These are phyloP conservation scores for Sporothrix schenckii DNA, from an alignment of 2,329 filamentous ascomycete genomes.

Conservation along the genomic window DNA sequence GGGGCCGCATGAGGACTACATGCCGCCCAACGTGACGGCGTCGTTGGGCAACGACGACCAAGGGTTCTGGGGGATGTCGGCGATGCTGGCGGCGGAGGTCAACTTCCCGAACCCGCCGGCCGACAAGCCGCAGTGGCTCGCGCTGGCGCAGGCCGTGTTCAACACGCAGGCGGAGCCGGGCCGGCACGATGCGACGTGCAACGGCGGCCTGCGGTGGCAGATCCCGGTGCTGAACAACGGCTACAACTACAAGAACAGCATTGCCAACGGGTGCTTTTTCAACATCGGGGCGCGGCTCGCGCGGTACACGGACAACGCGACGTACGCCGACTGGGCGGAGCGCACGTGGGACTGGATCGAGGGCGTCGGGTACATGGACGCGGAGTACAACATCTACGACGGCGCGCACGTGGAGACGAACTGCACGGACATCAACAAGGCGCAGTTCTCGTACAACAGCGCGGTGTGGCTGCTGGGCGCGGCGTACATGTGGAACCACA, in stretches of 20 bases:
- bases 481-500: conserved; percentile 61
- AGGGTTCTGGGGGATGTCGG: conserved; percentile 60
- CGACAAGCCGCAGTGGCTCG: conserved; percentile 52
- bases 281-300: conserved; percentile 61
- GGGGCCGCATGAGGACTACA: conserved; percentile 53
- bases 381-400: conserved; percentile 62
- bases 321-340: conserved; percentile 59
- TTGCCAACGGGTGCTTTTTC: conserved; percentile 55
- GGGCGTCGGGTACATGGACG: conserved; percentile 55
- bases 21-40: conserved; percentile 51
- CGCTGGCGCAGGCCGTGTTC: conserved; percentile 61
- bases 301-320: conserved; percentile 60
- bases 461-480: conserved; percentile 58
- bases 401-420: conserved; percentile 55
- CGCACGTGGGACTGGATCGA: conserved; percentile 61
- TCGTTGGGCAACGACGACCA: conserved; percentile 62
- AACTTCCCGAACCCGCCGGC: conserved; percentile 52
- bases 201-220: conserved; percentile 69
- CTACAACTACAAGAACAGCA: conserved; percentile 64
- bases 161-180: conserved; percentile 52
- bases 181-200: conserved; percentile 59
- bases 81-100: conserved; percentile 59
- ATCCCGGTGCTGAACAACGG: conserved; percentile 64
- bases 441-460: conserved; percentile 61
- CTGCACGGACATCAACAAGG: conserved; percentile 56